Conservation (phyloP, 257 asterid genomes). For the Leonotis leonurus region DNA sequence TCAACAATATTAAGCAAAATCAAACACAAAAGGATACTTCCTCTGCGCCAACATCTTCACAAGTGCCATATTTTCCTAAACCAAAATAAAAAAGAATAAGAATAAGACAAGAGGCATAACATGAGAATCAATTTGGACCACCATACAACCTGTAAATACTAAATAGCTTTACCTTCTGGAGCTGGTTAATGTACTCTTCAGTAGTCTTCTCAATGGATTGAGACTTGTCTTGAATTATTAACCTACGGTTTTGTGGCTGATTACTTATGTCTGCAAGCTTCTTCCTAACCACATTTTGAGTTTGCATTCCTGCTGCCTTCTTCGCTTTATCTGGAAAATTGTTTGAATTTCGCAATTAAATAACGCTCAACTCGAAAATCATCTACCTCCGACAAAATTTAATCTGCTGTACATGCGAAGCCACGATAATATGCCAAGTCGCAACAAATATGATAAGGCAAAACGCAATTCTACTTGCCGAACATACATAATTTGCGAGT, state of each 20-base stretch:
- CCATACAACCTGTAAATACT: too few relatives aligned
- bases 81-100: neutral
- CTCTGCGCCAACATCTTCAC: conserved; percentile 53
- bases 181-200: conserved; percentile 37
- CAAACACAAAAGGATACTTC: conserved; percentile 56
- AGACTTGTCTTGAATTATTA: conserved; percentile 23
- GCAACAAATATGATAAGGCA: neutral
- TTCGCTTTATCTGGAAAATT: too few relatives aligned
- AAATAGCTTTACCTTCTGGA: conserved; percentile 36
- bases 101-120: conserved; percentile 1
- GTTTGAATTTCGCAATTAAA: too few relatives aligned
- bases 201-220: conserved; percentile 21
- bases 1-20: neutral
- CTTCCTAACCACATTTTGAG: conserved; percentile 34
- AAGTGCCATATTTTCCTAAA: conserved; percentile 56
- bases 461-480: neutral
- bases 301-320: conserved; percentile 18
- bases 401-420: neutral
- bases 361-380: too few relatives aligned
- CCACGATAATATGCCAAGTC: neutral
- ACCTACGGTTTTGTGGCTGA: conserved; percentile 37
- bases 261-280: conserved; percentile 69
- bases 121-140: neutral
- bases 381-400: neutral
- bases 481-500: neutral